A percentile compares a stretch with the other conserved stretches of the same genome.
These are phyloP conservation scores for Leishmania mexicana DNA, from an alignment of 208 protist species.

Conservation along the genomic window DNA sequence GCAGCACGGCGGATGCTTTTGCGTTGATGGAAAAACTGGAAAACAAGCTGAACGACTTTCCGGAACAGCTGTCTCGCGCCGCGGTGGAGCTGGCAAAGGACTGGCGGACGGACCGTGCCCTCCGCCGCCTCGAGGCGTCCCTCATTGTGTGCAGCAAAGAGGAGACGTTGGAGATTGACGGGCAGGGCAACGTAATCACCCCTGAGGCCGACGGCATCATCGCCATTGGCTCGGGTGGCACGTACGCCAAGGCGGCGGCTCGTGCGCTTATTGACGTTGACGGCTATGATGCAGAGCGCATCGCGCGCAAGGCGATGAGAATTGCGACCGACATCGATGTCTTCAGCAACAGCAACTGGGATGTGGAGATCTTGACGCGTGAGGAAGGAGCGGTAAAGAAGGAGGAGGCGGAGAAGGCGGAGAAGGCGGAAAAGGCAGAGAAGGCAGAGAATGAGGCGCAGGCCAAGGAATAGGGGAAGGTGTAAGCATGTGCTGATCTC, in stretches of 20 bases:
- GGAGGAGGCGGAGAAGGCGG: constrained; percentile 30
- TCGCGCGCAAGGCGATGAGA: constrained; percentile 94
- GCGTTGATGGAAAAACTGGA: constrained; percentile 96
- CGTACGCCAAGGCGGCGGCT: constrained; percentile 94
- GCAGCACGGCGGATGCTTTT: constrained; percentile 95
- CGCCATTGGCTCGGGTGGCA: constrained; percentile 94
- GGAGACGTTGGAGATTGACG: constrained; percentile 93
- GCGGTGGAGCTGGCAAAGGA: constrained; percentile 96
- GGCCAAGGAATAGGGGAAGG: constrained; percentile 7
- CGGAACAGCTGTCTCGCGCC: constrained; percentile 91
- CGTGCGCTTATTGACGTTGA: constrained; percentile 93
- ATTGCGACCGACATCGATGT: constrained; percentile 96
- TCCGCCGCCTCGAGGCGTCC: constrained; percentile 94
- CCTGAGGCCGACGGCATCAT: constrained; percentile 94
- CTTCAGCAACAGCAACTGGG: constrained; percentile 96
- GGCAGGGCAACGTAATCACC: constrained; percentile 96
- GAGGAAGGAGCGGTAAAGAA: constrained; percentile 34
- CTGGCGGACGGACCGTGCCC: constrained; percentile 95
- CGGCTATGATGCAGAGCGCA: constrained; percentile 86
- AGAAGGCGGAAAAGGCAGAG: constrained; percentile 19
- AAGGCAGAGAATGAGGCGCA: constrained; percentile 6
- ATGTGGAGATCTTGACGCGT: constrained; percentile 80
- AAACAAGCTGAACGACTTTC: constrained; percentile 93
- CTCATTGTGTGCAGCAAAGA: constrained; percentile 92
- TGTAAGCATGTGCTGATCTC: neutral